phyloP scores from a whole-genome alignment of 768 basidiomycete species.

The Mycena galericulata region DNA sequence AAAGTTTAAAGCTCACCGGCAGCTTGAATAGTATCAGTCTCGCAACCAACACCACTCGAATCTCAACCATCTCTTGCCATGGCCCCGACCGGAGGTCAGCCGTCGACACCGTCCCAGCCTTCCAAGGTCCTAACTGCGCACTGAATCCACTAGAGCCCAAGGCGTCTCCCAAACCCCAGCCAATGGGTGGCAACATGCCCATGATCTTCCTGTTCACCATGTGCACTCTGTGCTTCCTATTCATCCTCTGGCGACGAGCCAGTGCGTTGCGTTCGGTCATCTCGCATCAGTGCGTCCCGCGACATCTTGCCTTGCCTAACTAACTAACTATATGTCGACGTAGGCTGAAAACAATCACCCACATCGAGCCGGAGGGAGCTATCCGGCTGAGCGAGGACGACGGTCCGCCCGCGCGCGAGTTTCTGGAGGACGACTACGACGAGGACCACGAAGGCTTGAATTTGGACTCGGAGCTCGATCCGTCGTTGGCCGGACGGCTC shows the following conservation, averaged over 20 bases:
- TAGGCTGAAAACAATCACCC: conserved; percentile 70
- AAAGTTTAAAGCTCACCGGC: too few species aligned
- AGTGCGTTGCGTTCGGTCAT: conserved; percentile 67
- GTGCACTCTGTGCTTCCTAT: conserved; percentile 67
- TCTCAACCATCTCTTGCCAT: background rate
- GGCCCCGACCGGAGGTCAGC: conserved; percentile 20
- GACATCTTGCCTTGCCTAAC: background rate
- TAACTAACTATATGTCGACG: background rate
- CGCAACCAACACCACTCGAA: background rate
- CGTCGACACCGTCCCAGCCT: background rate
- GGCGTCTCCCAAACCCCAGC: conserved; percentile 70
- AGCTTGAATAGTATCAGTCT: too few species aligned
- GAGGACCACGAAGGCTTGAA: conserved; percentile 54
- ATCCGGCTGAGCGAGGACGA: conserved; percentile 80
- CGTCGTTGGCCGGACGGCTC: background rate
- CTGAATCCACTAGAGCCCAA: conserved; percentile 63
- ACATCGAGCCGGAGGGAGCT: conserved; percentile 63
- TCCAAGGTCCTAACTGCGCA: background rate
- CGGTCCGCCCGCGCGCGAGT: conserved; percentile 76
- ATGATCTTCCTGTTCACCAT: conserved; percentile 68
- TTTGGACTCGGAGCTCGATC: conserved; percentile 5
- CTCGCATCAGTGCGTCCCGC: conserved; percentile 66
- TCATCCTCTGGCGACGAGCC: conserved; percentile 73
- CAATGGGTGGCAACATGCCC: conserved; percentile 67
- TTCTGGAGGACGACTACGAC: conserved; percentile 70